A percentile compares a stretch with the other conserved stretches of the same genome.
phyloP scores from a whole-genome alignment of 2,329 filamentous ascomycete genomes.

The Grosmannia huntii region DNA sequence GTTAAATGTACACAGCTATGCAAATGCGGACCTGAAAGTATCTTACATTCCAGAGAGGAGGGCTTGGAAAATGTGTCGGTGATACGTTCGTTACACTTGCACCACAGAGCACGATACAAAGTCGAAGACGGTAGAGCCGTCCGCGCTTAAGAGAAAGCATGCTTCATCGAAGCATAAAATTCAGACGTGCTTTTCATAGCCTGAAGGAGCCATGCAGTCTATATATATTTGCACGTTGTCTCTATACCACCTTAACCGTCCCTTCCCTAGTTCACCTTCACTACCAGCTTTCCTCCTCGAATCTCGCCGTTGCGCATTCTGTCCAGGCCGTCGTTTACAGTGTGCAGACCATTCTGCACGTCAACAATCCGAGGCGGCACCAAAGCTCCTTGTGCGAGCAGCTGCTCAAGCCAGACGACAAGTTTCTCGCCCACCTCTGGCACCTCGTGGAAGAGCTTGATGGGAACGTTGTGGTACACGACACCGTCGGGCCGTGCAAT shows the following conservation, averaged over 20 bases:
- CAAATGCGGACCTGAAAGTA: too few species aligned
- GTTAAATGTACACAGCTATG: too few species aligned
- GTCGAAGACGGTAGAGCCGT: too few species aligned
- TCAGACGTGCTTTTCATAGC: neutral
- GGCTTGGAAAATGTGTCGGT: too few species aligned
- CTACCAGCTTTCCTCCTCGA: constrained; percentile 57
- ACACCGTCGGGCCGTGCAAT: constrained; percentile 29
- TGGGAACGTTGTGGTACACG: constrained; percentile 53
- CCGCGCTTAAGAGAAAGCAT: too few species aligned
- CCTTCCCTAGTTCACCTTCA: constrained; percentile 20
- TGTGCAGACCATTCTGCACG: constrained; percentile 48
- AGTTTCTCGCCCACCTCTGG: constrained; percentile 49
- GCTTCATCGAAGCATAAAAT: neutral
- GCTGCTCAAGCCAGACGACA: constrained; percentile 52
- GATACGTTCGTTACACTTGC: too few species aligned
- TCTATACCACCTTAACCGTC: neutral
- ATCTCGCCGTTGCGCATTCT: constrained; percentile 52
- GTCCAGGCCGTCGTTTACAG: constrained; percentile 56
- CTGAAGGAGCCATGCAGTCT: neutral
- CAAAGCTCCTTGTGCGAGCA: constrained; percentile 42
- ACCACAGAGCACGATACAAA: too few species aligned
- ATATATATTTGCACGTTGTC: neutral
- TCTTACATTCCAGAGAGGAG: too few species aligned
- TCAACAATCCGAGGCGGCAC: constrained; percentile 52
- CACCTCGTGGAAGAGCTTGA: constrained; percentile 63